Percentiles rank a stretch among this genome's conserved stretches.
phyloP scores from a whole-genome alignment of 139 green algal species.

The Chlorella sp. region DNA sequence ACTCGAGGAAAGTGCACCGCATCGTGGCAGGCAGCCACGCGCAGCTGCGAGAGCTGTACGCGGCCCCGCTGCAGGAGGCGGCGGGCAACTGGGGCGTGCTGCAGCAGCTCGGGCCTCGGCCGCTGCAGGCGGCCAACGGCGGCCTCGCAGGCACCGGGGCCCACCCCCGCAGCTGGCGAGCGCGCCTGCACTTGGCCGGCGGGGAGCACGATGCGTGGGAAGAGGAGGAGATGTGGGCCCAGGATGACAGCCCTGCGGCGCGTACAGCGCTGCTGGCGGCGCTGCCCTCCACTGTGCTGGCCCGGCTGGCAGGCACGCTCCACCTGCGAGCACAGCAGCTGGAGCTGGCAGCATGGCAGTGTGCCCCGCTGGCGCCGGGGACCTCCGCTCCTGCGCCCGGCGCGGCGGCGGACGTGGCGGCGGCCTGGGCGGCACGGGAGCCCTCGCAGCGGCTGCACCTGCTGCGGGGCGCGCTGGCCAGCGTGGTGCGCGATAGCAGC shows the following conservation, averaged over 20 bases:
- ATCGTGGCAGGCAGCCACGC: conserved; percentile 52
- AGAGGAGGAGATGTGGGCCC: not conserved
- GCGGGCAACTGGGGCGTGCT: conserved; percentile 14
- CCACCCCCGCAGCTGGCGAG: too few relatives aligned
- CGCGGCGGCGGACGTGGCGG: not conserved
- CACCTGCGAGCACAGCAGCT: not conserved
- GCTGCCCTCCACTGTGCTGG: conserved; percentile 15
- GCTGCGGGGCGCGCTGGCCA: conserved; percentile 21
- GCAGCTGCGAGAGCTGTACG: conserved; percentile 21
- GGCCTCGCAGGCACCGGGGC: too few relatives aligned
- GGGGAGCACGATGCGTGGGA: too few relatives aligned
- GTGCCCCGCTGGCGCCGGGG: too few relatives aligned
- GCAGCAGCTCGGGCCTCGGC: not conserved
- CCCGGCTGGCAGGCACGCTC: not conserved
- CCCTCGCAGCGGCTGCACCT: not conserved
- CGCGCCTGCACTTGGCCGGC: too few relatives aligned
- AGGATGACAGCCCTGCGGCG: not conserved
- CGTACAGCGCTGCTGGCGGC: not conserved
- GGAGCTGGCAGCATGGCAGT: not conserved
- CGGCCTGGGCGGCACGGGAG: not conserved
- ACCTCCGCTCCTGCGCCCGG: too few relatives aligned
- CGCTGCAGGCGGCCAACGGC: not conserved
- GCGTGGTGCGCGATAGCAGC: conserved; percentile 35
- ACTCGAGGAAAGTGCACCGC: conserved; percentile 77
- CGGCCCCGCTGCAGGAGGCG: not conserved